Conservation (phyloP, 2,329 filamentous ascomycete species). For the Nigrospora sphaerica region DNA sequence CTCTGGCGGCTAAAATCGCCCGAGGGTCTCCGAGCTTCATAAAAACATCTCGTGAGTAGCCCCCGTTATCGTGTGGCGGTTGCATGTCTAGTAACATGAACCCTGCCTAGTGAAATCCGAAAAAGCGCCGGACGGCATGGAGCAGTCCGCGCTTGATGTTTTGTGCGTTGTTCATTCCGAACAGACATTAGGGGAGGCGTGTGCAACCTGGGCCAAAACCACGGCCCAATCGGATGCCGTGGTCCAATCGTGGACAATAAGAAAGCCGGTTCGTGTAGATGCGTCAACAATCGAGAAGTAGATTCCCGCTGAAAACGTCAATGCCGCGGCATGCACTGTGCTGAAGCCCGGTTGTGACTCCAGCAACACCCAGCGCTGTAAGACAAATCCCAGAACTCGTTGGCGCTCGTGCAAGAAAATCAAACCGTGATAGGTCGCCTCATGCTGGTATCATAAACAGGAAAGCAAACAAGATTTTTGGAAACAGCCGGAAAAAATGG, state of each 20-base stretch:
- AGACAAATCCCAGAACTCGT: too few relatives aligned
- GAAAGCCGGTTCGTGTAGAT: too few relatives aligned
- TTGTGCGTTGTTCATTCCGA: too few relatives aligned
- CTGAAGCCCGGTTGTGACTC: background rate
- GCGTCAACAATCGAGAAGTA: too few relatives aligned
- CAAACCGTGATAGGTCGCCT: conserved; percentile 8
- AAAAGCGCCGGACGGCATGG: background rate
- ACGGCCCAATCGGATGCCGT: too few relatives aligned
- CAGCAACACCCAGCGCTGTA: background rate
- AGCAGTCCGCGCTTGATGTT: too few relatives aligned
- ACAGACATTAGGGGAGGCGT: too few relatives aligned
- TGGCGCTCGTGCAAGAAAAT: conserved; percentile 1
- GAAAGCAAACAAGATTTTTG: background rate
- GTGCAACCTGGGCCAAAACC: too few relatives aligned
- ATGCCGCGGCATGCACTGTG: too few relatives aligned
- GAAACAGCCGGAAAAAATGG: background rate
- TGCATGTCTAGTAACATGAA: conserved; percentile 3
- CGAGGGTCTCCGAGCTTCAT: conserved; percentile 7
- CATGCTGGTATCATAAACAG: conserved; percentile 7
- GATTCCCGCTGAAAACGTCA: too few relatives aligned
- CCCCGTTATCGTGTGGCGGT: background rate
- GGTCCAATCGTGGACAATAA: too few relatives aligned
- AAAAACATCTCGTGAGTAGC: conserved; percentile 7
- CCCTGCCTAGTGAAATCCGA: background rate
- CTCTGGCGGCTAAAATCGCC: conserved; percentile 1